These are phyloP conservation scores for Cercospora brassicicola DNA, from an alignment of 2,329 filamentous ascomycete genomes.

Conservation along the genomic window DNA sequence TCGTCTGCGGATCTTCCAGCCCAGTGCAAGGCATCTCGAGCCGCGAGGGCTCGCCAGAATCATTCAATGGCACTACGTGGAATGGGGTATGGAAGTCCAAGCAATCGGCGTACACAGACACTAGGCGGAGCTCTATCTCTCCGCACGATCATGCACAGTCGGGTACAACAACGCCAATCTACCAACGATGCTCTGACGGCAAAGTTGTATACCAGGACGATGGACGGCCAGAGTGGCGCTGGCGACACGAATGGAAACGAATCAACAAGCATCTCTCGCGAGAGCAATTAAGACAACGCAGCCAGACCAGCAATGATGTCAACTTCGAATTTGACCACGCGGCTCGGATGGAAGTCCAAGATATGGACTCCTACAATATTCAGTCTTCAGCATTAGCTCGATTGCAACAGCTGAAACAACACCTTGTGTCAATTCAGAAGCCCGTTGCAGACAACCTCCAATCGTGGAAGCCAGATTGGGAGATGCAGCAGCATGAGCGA, in stretches of 20 bases:
- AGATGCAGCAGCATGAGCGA: constrained; percentile 13
- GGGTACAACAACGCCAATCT: constrained; percentile 4
- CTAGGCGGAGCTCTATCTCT: neutral
- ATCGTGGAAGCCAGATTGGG: constrained; percentile 16
- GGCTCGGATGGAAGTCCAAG: neutral
- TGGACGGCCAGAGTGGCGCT: constrained; percentile 15
- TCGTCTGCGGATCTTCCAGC: neutral
- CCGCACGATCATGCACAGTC: neutral
- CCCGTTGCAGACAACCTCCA: neutral
- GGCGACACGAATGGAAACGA: constrained; percentile 17
- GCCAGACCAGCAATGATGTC: neutral
- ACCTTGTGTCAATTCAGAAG: neutral
- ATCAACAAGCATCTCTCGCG: constrained; percentile 9
- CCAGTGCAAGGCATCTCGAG: neutral
- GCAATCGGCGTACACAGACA: neutral
- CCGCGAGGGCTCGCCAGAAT: neutral
- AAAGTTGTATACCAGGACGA: constrained; percentile 17
- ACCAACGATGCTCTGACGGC: constrained; percentile 11
- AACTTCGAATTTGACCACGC: neutral
- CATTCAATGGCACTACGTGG: neutral
- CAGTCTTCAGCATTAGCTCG: constrained; percentile 12
- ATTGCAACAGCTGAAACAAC: constrained; percentile 12
- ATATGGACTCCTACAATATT: neutral
- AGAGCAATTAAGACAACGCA: neutral
- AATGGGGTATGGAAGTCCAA: neutral